phyloP scores from a whole-genome alignment of 257 asterid species.

The Solanum tarapatanum region DNA sequence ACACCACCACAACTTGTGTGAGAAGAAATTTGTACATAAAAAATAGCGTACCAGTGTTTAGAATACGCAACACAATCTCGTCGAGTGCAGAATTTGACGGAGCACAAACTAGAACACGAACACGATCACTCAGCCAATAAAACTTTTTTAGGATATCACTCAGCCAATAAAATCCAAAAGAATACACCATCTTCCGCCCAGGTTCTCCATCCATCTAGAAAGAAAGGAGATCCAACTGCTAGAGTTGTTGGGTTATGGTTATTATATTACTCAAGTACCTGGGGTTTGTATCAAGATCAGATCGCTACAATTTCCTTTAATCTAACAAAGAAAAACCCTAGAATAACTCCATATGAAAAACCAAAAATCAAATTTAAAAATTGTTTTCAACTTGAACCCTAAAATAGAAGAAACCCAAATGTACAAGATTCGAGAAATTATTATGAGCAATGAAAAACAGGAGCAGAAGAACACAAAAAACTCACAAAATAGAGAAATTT shows the following conservation, averaged over 20 bases:
- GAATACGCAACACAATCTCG: slow-evolving; percentile 78
- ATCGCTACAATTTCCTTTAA: too few species aligned
- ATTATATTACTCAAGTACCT: too few species aligned
- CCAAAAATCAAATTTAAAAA: neutral
- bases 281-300: too few species aligned
- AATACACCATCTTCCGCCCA: too few species aligned
- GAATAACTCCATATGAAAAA: too few species aligned
- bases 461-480: neutral
- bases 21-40: neutral
- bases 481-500: neutral
- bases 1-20: neutral
- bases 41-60: slow-evolving; percentile 51
- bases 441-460: neutral
- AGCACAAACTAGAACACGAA: slow-evolving; percentile 90
- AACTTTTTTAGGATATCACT: too few species aligned
- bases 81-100: slow-evolving; percentile 97
- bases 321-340: too few species aligned
- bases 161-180: too few species aligned
- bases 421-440: neutral
- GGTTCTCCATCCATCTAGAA: too few species aligned
- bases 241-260: too few species aligned
- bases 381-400: neutral
- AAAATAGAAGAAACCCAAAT: neutral
- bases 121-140: slow-evolving; percentile 21
- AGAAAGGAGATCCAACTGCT: too few species aligned